Base-by-base conservation (phyloP, 768 basidiomycete species). In the Scleroderma bovista region DNA sequence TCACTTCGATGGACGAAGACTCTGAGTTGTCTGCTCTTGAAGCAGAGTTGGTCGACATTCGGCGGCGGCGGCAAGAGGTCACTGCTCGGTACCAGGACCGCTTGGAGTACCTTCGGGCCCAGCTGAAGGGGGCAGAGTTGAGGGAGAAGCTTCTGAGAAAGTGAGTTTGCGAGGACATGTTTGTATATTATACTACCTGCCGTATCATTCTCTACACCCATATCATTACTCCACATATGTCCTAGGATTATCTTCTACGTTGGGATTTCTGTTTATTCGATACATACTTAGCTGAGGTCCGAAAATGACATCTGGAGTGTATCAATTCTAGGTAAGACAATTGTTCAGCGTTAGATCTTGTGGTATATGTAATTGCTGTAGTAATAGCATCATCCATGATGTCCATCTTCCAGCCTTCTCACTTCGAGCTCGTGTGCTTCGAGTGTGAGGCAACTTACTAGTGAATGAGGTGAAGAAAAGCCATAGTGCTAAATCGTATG, bases 41-140 rank as follows among this genome's bases (percentile, higher is more conserved):
- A 57, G 64, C 66, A 7, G 86, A 88, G 67, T 73, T 88, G 71
- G 73, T 74, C 13, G 86, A 88, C 47, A 83, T 92, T 50, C 78
- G 84, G 48, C 64, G 78, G 53, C 75, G 86, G 54, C 72, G 86
- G 33, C 81, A 78, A 48, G 88, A 89, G 58, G 86, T 92, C 26
- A 76, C 75, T 31, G 72, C 69, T 55, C 77, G 88, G 56, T 92
- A 92, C 59, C 83, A 86, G 48, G 77, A 77, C 31, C 81, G 88
- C 42, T 64, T 92, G 60, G 88, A 89, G 54, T 92, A 87, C 62
- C 69, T 92, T 57, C 79, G 85, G 32, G 89, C 89, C 33, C 85
- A 86, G 68, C 62, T 92, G 61, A 90, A 89, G 68, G 84, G 86
- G 17, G 89, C 88, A 2, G 85, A 90, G 69, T 63, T 92, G 60